Evolutionary conservation across 2,329 filamentous ascomycete genomes (phyloP), one percentile per base, ranked within the genome.

Genomic region (Diaporthe capsici): DNA sequence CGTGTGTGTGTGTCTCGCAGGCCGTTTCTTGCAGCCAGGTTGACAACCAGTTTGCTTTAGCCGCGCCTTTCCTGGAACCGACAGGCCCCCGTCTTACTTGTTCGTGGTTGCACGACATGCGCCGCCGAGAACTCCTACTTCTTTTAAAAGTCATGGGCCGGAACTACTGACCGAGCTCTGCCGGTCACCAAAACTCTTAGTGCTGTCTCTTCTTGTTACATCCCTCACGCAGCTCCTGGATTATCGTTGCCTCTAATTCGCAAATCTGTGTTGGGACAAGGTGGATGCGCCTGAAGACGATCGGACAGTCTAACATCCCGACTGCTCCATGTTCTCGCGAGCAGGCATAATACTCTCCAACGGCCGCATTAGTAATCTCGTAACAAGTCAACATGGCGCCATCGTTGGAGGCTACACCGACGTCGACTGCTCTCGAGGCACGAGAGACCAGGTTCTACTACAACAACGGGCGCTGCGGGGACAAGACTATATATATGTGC

Each of bases 401-500:
- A 17, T 20, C 25, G 0, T 22, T 57, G 34, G 58, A 42, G 22
- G 44, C 47, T 44, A 37, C 68, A 5, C 20, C 68, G 13, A 60
- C 68, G 10, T 8, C n/a, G 39, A 49, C 53, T 34, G 68, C 55
- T 65, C 58, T 61, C 17, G 51, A 39, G 17, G 4, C 34, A 57
- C n/a, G 47, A 3, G 58, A 61, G 42, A 73, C 47, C n/a, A 55
- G 58, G 7, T 55, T 31, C 20, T 53, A 73, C 20, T 55, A 73
- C 7, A 51, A 13, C 13, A 63, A 72, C 57, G 71, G 71, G 8
- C n/a, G 9, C 2, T 73, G 71, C 12, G 58, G 58, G 34, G 34
- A 73, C 5, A 51, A 47, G 25, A 57, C 8, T 13, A 73, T 73
- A 20, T 73, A 73, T n/a, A 1, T 57, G 1, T 73, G 71, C 49